A percentile compares a stretch with the other conserved stretches of the same genome.
Evolutionary conservation across 2,329 filamentous ascomycete genomes (phyloP).

Genomic region (Aspergillus carbonarius): DNA sequence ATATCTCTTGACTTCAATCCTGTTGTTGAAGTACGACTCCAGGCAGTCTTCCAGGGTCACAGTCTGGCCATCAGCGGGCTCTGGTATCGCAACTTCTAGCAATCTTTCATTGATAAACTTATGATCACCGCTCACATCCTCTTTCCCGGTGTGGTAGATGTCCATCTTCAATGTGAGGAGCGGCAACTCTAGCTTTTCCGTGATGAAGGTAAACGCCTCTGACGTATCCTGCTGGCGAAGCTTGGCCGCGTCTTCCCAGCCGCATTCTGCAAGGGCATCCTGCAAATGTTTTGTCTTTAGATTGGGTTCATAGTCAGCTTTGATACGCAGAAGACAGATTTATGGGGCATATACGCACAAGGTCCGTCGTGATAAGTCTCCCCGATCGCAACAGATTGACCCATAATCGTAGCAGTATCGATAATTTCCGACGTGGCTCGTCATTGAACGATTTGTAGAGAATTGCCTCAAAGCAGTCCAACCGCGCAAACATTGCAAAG

Average conservation of each 20-base stretch:
- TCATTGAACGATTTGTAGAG: constrained; percentile 76
- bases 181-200: constrained; percentile 81
- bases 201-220: constrained; percentile 93
- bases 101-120: constrained; percentile 91
- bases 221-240: constrained; percentile 92
- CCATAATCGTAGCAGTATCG: constrained; percentile 80
- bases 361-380: constrained; percentile 77
- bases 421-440: constrained; percentile 68
- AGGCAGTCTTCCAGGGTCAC: constrained; percentile 87
- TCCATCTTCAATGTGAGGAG: constrained; percentile 90
- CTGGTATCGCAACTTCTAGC: constrained; percentile 80
- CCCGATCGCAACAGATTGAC: constrained; percentile 88
- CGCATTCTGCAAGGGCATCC: constrained; percentile 76
- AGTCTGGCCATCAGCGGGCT: constrained; percentile 63
- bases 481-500: constrained; percentile 91
- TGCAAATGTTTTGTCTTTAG: constrained; percentile 78
- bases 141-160: constrained; percentile 86
- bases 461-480: constrained; percentile 91
- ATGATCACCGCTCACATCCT: constrained; percentile 81
- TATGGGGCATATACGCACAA: constrained; percentile 53
- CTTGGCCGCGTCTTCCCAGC: constrained; percentile 77
- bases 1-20: constrained; percentile 83
- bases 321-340: background rate
- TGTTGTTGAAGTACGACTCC: constrained; percentile 92
- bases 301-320: constrained; percentile 3